Evolutionary conservation across 495 filamentous ascomycete species (phyloP).

Genomic region (Penicilliopsis zonata): DNA sequence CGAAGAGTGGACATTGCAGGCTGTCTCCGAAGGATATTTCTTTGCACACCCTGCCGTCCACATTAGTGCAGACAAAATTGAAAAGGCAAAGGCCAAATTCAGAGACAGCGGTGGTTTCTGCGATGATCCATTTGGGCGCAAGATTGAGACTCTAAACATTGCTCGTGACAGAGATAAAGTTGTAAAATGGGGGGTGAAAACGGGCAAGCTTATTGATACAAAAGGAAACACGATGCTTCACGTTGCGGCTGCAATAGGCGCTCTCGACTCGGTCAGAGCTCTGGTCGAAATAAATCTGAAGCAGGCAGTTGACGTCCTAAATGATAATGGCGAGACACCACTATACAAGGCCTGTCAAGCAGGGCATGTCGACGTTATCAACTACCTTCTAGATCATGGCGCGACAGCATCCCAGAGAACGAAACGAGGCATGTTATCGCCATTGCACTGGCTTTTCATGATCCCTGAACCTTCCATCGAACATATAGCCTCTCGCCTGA

Average conservation of each 20-base stretch:
- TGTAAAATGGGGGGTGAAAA: conserved; percentile 3
- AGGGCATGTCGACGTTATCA: conserved; percentile 10
- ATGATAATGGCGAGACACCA: conserved; percentile 14
- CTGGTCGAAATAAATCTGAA: conserved; percentile 6
- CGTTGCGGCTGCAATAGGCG: conserved; percentile 13
- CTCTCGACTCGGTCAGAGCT: conserved; percentile 3
- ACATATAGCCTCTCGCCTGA: conserved; percentile 4
- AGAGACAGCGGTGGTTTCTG: conserved; percentile 11
- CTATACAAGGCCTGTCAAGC: conserved; percentile 19
- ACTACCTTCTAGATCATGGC: conserved; percentile 8
- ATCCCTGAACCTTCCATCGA: conserved; percentile 2
- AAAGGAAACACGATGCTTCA: conserved; percentile 15
- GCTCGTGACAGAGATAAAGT: conserved; percentile 1
- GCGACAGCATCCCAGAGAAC: conserved; percentile 9
- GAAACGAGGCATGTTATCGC: conserved; percentile 4
- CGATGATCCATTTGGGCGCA: conserved; percentile 7
- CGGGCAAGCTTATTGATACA: conserved; percentile 7
- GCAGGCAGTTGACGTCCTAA: conserved; percentile 7
- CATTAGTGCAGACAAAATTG: background rate
- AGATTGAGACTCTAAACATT: conserved; percentile 5
- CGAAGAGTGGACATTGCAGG: conserved; percentile 7
- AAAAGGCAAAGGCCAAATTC: conserved; percentile 8
- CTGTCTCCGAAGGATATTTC: conserved; percentile 8
- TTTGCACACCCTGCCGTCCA: conserved; percentile 3
- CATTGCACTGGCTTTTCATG: conserved; percentile 14